Base-by-base conservation (phyloP, 768 basidiomycete species). In the Pholiota conissans region DNA sequence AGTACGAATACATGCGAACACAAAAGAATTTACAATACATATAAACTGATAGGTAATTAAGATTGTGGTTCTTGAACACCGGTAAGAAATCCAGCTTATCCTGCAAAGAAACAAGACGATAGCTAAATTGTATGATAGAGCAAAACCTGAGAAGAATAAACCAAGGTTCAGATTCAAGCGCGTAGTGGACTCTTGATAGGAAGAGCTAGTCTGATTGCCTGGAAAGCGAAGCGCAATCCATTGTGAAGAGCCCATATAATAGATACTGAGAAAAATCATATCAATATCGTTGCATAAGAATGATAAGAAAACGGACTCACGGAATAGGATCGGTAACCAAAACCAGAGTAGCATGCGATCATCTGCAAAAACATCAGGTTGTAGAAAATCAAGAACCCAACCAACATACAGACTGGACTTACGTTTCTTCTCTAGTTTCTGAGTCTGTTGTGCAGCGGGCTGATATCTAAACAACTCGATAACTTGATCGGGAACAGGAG, bases 281-380 rank as follows among this genome's bases (percentile, higher is more conserved):
- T 32, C 24, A 49, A 27, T 37, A 34, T 11, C 22, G 10, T 18
- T 20, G 8, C 24, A 18, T 54, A 32, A 30, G 22, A 18, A 39
- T 7, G 32, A 65, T 40, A 49, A 40, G 8, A 9, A 30, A 14
- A 16, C 8, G 11, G 32, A 84, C 90, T 76, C 64, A 93, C 91
- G 72, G 58, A 93, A 71, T 8, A 94, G 76, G 65, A 93, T 90
- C 16, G 91, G 91, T 63, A 94, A 77, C 91, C 91, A 94, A 76
- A 94, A 94, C 39, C 89, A 67, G 32, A 91, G 66, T 46, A 94
- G 81, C 91, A 94, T 94, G 39, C 85, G 86, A 68, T 94, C 91
- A 72, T 88, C 90, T 92, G 64, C 11, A 57, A 27, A 52, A 52
- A 55, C 24, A 67, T n/a, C n/a, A n/a, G n/a, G n/a, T n/a, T n/a